Evolutionary conservation across 2,329 filamentous ascomycete species (phyloP), one percentile per base, ranked within the genome.

Genomic region (Decorospora gaudefroyi): DNA sequence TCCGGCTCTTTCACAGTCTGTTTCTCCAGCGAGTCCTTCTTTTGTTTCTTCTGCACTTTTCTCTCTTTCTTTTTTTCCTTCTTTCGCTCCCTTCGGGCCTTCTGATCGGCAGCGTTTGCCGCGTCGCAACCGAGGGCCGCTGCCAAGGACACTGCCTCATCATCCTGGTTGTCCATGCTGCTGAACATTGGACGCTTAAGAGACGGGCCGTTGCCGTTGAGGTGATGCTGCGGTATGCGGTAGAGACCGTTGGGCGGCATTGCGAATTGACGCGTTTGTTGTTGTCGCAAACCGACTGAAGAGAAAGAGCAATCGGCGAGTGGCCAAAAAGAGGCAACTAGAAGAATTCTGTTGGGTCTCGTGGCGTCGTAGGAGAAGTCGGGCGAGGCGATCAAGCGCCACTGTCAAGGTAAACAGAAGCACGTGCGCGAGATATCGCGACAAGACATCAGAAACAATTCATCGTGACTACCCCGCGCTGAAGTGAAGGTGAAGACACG

Each of bases 181-280:
- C 56, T 67, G 51, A 49, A 67, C 2, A 19, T 32, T 4, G 29
- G 44, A 15, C 49, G 41, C 22, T 43, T 15, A 18, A 17, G n/a
- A n/a, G 39, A 18, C 10, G 34, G 26, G 33, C 26, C 15, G 19
- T 38, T 30, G 6, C 46, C 51, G 25, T 55, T 47, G 0, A 57
- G 27, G 27, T 65, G 55, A 26, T 66, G 56, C 9, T 45, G 53
- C 1, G 61, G 55, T 4, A 67, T 45, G 2, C 38, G 9, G 21
- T 63, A 66, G 25, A 67, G 53, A 15, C 64, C 64, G 4, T 34
- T 35, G 19, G 57, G 53, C 16, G 58, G 58, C 56, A 61, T 4
- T 7, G 26, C 15, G 18, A 19, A 21, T 13, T 23, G 23, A 26
- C 18, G 28, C 6, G 13, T n/a, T 19, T 32, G 23, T 11, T 34